These are phyloP conservation scores for Aaosphaeria arxii DNA, from an alignment of 2,329 filamentous ascomycete genomes.

Conservation along the genomic window DNA sequence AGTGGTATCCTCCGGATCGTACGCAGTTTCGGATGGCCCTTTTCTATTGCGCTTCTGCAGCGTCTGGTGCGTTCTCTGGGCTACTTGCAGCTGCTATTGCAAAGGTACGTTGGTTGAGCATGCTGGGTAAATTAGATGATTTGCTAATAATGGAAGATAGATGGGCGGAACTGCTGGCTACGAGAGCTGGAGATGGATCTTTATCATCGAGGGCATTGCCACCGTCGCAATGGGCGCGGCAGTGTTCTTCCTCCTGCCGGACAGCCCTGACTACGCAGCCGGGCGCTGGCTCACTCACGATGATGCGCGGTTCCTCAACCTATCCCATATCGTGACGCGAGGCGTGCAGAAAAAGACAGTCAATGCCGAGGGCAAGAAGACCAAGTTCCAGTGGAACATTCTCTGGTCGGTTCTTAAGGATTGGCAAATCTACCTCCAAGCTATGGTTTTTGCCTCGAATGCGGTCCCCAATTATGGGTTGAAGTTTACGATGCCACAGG, in stretches of 20 bases:
- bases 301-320: constrained; percentile 14
- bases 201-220: constrained; percentile 39
- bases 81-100: constrained; percentile 39
- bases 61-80: constrained; percentile 41
- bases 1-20: constrained; percentile 33
- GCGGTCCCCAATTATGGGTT: constrained; percentile 35
- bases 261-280: constrained; percentile 1
- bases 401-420: constrained; percentile 42
- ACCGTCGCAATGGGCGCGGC: constrained; percentile 10
- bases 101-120: constrained; percentile 41
- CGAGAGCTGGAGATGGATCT: constrained; percentile 44
- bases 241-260: constrained; percentile 11
- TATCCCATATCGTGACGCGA: constrained; percentile 21
- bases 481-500: constrained; percentile 16
- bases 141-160: too few relatives aligned
- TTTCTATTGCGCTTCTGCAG: constrained; percentile 37
- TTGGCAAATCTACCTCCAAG: constrained; percentile 48
- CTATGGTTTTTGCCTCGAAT: constrained; percentile 35
- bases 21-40: constrained; percentile 30
- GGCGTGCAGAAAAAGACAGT: constrained; percentile 3
- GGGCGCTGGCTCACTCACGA: constrained; percentile 3
- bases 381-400: not conserved
- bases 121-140: constrained; percentile 28
- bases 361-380: not conserved
- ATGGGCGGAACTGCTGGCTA: constrained; percentile 41